Evolutionary conservation across 176 grass and related monocot species (phyloP), one percentile per base, ranked within the genome.

Genomic region (Zea luxurians): DNA sequence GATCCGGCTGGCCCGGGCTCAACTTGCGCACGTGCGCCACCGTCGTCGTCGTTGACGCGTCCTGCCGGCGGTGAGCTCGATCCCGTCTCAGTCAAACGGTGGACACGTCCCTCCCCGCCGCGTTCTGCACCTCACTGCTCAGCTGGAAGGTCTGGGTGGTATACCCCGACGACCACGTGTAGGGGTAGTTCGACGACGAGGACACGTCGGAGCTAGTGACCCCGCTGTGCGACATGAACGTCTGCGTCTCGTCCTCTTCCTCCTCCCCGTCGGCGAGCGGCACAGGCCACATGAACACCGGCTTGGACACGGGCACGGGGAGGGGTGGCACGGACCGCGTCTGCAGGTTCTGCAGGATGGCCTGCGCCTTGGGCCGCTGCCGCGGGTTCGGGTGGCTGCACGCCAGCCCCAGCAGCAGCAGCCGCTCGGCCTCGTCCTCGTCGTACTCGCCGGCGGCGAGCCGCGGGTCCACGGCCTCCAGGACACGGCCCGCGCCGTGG

Each of bases 341-440:
- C 9, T 71, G 68, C 68, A 98, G 64, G 78, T 83, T 85, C 77
- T 87, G 91, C 61, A 98, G 35, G 59, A 94, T 68, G 38, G 9
- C 64, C 66, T 42, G 59, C 64, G 85, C 89, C 88, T 54, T 90
- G 0, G 95, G 91, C 71, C 95, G 89, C 70, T 88, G 81, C 45
- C 70, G 41, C 7, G 95, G 89, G 82, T 79, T 90, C 1, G 95
- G 95, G 54, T 92, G 91, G 85, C 85, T 94, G 85, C 95, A 98
- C 48, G 92, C 90, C 4, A 98, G 87, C 4, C 87, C 95, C 61
- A 98, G 89, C 21, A 91, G 89, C 48, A 98, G 84, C 65, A 98
- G 84, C 65, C 91, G 80, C 62, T 80, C 85, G 16, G 88, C 91
- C 45, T 98, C 87, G 4, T 4, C 80, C 12, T 16, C 76, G 38